Evolutionary conservation across 1,139 yeast species (phyloP).

Genomic region (Groenewaldozyma auringiensis): DNA sequence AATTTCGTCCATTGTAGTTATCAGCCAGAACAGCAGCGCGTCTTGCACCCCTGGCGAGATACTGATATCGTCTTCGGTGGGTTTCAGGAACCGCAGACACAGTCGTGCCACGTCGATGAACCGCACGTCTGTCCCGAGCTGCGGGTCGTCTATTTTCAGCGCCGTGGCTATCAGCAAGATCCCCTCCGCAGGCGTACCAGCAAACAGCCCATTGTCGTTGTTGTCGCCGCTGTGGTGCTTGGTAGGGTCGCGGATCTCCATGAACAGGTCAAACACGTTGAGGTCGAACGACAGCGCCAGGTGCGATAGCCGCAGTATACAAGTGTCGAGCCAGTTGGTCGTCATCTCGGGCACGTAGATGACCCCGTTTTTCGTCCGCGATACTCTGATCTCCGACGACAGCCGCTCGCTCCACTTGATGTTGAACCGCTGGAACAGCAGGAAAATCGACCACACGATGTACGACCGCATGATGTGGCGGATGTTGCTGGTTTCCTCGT

Average conservation of each 20-base stretch:
- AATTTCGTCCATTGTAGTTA: slow-evolving; percentile 30
- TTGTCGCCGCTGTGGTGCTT: slow-evolving; percentile 12
- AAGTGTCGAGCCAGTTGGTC: slow-evolving; percentile 24
- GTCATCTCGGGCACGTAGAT: slow-evolving; percentile 6
- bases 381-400: slow-evolving; percentile 24
- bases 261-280: slow-evolving; percentile 33
- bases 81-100: neutral
- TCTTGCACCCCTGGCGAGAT: slow-evolving; percentile 34
- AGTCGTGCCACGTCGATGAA: neutral
- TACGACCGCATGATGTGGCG: slow-evolving; percentile 38
- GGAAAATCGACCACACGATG: slow-evolving; percentile 40
- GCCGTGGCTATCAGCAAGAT: slow-evolving; percentile 29
- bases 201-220: slow-evolving; percentile 13
- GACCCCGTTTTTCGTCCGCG: slow-evolving; percentile 18
- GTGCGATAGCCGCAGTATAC: slow-evolving; percentile 43
- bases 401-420: slow-evolving; percentile 30
- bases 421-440: slow-evolving; percentile 31
- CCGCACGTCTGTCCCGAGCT: neutral
- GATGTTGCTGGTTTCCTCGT: slow-evolving; percentile 32
- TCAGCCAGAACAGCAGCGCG: slow-evolving; percentile 37
- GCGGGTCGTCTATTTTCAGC: slow-evolving; percentile 23
- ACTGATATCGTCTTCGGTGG: slow-evolving; percentile 15
- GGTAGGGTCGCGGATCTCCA: slow-evolving; percentile 32
- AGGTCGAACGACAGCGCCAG: slow-evolving; percentile 58
- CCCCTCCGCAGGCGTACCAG: slow-evolving; percentile 27